Evolutionary conservation across 2,329 filamentous ascomycete genomes (phyloP).

Genomic region (Claviceps purpurea): DNA sequence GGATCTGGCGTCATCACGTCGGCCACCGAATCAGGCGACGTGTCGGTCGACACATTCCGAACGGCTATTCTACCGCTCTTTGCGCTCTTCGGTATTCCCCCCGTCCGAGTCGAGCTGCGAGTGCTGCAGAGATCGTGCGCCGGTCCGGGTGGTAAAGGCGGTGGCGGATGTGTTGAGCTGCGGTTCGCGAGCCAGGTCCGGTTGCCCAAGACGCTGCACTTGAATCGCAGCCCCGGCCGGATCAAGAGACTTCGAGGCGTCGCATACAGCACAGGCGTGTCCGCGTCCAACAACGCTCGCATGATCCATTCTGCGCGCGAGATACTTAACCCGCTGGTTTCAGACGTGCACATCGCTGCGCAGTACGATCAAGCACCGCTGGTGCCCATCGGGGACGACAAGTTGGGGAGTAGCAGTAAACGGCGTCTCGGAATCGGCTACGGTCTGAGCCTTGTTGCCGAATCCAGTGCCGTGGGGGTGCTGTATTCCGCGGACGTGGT

Average conservation of each 20-base stretch:
- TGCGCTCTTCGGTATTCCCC: constrained; percentile 72
- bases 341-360: constrained; percentile 82
- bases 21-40: constrained; percentile 69
- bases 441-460: constrained; percentile 78
- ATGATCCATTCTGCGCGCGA: constrained; percentile 89
- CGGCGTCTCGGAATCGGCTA: constrained; percentile 76
- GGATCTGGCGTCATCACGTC: constrained; percentile 89
- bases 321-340: constrained; percentile 71
- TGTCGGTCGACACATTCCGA: constrained; percentile 84
- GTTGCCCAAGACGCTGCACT: constrained; percentile 83
- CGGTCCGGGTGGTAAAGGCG: constrained; percentile 60
- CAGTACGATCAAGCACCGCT: constrained; percentile 58
- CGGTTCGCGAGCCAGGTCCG: constrained; percentile 88
- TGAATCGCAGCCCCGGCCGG: constrained; percentile 66
- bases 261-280: constrained; percentile 84
- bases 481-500: constrained; percentile 79
- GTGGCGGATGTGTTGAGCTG: constrained; percentile 85
- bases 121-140: constrained; percentile 71
- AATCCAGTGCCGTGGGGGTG: constrained; percentile 69
- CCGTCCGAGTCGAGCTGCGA: constrained; percentile 69
- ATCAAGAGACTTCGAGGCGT: constrained; percentile 86
- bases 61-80: constrained; percentile 86
- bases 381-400: constrained; percentile 35
- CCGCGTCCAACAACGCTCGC: constrained; percentile 81
- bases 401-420: constrained; percentile 31